Evolutionary conservation across 2,329 filamentous ascomycete species (phyloP).

Genomic region (Aspergillus phoenicis): DNA sequence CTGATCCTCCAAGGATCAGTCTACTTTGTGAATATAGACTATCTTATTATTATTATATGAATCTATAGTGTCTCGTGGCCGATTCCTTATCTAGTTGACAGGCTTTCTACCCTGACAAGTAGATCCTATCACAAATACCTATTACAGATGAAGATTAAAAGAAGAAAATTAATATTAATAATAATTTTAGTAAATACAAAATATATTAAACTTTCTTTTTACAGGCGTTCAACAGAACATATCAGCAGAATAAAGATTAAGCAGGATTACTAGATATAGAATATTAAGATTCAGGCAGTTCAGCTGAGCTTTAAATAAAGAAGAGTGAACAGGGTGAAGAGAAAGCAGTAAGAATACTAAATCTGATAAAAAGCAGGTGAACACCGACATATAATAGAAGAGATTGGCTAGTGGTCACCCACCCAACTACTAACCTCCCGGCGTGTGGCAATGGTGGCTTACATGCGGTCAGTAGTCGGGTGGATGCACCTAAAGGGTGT

Average conservation of each 20-base stretch:
- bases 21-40: slow-evolving; percentile 10
- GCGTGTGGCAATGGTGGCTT: too few species aligned
- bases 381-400: background rate
- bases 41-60: too few species aligned
- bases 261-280: background rate
- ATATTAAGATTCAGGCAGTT: background rate
- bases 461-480: too few species aligned
- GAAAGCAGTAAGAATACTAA: background rate
- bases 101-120: too few species aligned
- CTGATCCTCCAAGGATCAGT: too few species aligned
- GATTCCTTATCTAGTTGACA: too few species aligned
- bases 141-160: background rate
- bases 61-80: too few species aligned
- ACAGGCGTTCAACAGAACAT: background rate
- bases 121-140: too few species aligned
- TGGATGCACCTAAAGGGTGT: too few species aligned
- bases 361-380: background rate
- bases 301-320: background rate
- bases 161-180: background rate
- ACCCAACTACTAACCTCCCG: too few species aligned
- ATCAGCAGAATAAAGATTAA: background rate
- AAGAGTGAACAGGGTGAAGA: slow-evolving; percentile 1
- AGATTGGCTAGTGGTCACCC: background rate
- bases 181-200: background rate
- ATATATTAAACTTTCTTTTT: background rate